phyloP scores from a whole-genome alignment of 345 rosid genomes.

The Populus nigra region DNA sequence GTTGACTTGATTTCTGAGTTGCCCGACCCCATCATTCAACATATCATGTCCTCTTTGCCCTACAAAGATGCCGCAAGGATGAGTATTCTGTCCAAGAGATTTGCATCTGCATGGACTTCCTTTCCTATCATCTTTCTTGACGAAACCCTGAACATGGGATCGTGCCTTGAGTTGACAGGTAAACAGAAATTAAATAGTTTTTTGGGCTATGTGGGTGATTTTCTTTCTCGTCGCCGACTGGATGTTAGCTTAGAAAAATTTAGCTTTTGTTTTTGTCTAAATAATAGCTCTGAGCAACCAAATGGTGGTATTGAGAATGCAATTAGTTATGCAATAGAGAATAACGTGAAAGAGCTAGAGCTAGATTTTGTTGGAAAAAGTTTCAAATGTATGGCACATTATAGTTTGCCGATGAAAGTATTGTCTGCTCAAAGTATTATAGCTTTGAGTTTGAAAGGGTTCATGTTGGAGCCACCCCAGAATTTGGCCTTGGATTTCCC shows the following conservation, averaged over 20 bases:
- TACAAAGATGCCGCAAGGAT: background rate
- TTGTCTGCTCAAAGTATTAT: background rate
- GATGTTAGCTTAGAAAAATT: background rate
- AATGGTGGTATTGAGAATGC: background rate
- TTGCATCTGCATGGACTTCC: background rate
- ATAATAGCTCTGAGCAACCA: background rate
- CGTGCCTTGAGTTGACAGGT: background rate
- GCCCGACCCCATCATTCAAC: constrained; percentile 11
- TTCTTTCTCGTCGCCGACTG: background rate
- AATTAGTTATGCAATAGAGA: background rate
- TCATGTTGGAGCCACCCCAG: background rate
- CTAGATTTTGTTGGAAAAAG: background rate
- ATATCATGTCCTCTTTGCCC: background rate
- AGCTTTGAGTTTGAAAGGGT: constrained; percentile 3
- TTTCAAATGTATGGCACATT: background rate
- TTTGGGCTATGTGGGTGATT: background rate
- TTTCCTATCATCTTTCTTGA: background rate
- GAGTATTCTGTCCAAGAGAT: constrained; percentile 2
- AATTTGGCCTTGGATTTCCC: background rate
- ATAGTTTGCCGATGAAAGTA: background rate
- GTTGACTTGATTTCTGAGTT: background rate
- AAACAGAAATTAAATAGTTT: background rate
- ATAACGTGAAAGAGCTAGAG: background rate
- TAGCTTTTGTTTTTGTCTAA: background rate
- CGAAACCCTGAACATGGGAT: background rate